phyloP scores from a whole-genome alignment of 768 basidiomycete genomes.

The Boletus speciosus region DNA sequence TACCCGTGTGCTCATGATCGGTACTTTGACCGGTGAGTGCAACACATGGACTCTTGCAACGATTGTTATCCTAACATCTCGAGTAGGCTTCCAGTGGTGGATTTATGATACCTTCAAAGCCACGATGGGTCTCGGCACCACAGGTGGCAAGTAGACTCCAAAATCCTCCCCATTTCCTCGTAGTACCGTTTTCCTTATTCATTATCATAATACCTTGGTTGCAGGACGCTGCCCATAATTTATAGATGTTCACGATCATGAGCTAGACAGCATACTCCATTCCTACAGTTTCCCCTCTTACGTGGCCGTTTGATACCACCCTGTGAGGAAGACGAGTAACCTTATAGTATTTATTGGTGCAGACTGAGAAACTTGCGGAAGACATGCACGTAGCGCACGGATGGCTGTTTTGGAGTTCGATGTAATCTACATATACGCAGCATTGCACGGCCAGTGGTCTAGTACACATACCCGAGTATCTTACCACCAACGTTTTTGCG shows the following conservation, averaged over 20 bases:
- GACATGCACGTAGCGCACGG: not conserved
- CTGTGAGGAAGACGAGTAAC: not conserved
- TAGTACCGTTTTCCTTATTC: not conserved
- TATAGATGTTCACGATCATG: slow-evolving; percentile 6
- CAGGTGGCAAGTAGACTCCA: slow-evolving; percentile 71
- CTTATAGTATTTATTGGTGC: not conserved
- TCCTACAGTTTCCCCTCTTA: not conserved
- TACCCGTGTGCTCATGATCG: slow-evolving; percentile 83
- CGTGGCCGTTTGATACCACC: not conserved
- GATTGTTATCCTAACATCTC: not conserved
- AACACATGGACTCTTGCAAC: not conserved
- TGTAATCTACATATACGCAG: slow-evolving; percentile 23
- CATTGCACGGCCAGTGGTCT: slow-evolving; percentile 29
- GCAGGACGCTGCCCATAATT: not conserved
- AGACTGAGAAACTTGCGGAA: not conserved
- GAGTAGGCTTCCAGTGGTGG: slow-evolving; percentile 85
- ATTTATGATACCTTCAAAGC: slow-evolving; percentile 87
- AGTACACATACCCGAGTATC: slow-evolving; percentile 90
- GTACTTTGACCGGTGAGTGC: slow-evolving; percentile 43
- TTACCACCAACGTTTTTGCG: slow-evolving; percentile 98
- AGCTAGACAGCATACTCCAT: not conserved
- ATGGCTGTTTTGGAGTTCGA: slow-evolving; percentile 11
- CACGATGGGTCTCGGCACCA: slow-evolving; percentile 80
- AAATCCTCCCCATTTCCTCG: not conserved
- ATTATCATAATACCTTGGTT: slow-evolving; percentile 3